These are phyloP conservation scores for Pseudopithomyces chartarum DNA, from an alignment of 2,329 filamentous ascomycete genomes.

Conservation along the genomic window DNA sequence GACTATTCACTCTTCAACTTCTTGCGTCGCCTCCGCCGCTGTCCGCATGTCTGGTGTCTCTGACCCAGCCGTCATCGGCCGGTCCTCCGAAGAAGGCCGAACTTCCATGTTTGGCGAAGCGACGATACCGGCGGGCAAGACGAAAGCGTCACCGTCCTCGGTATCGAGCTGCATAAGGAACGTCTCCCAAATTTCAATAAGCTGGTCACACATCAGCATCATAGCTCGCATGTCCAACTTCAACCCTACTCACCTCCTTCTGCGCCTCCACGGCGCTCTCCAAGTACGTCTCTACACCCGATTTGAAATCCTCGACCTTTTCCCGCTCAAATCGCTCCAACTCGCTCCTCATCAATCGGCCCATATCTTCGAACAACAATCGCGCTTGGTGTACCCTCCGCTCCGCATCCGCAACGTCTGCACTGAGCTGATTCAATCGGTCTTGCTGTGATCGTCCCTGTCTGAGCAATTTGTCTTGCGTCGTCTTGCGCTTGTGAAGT, in stretches of 20 bases:
- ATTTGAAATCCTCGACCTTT: constrained; percentile 99
- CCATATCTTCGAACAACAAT: constrained; percentile 96
- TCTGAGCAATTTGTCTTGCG: constrained; percentile 91
- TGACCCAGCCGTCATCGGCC: constrained; percentile 17
- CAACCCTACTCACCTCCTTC: constrained; percentile 76
- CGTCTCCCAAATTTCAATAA: constrained; percentile 95
- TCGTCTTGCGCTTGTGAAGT: constrained; percentile 83
- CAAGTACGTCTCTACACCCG: constrained; percentile 93
- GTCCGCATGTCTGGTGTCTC: constrained; percentile 13
- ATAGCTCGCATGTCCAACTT: background rate
- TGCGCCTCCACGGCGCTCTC: constrained; percentile 97
- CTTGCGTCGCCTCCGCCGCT: constrained; percentile 12
- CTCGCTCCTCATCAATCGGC: constrained; percentile 85
- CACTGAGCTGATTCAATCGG: constrained; percentile 86
- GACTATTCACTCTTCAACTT: constrained; percentile 17
- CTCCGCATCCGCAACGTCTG: constrained; percentile 94
- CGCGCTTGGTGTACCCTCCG: constrained; percentile 88
- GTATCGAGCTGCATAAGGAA: constrained; percentile 95
- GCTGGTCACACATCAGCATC: constrained; percentile 46
- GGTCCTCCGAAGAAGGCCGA: constrained; percentile 2
- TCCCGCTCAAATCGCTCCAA: constrained; percentile 93
- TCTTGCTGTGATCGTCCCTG: constrained; percentile 97
- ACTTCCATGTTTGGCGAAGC: constrained; percentile 28
- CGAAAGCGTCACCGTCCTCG: constrained; percentile 69
- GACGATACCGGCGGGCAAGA: constrained; percentile 45